A percentile compares a stretch with the other conserved stretches of the same genome.
Conservation (phyloP, 495 filamentous ascomycete genomes). For the Annulohypoxylon moriforme region DNA sequence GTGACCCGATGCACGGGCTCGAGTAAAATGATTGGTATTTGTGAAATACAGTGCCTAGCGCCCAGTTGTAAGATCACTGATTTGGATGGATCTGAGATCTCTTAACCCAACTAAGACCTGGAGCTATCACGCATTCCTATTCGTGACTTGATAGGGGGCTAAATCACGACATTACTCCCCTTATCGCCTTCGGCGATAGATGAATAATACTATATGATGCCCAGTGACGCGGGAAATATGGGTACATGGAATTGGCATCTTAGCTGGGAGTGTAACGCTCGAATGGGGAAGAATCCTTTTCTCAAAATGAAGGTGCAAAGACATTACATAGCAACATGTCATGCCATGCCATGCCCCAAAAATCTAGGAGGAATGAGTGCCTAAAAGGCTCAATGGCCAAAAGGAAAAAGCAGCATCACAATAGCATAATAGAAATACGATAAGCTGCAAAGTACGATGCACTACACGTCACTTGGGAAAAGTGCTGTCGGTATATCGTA, state of each 20-base stretch:
- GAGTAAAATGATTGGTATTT: slow-evolving; percentile 41
- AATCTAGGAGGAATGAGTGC: background rate
- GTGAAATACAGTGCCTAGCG: slow-evolving; percentile 30
- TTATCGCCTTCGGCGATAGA: slow-evolving; percentile 4
- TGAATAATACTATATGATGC: background rate
- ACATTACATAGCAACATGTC: background rate
- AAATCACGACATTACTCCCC: slow-evolving; percentile 16
- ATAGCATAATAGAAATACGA: slow-evolving; percentile 7
- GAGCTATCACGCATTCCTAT: slow-evolving; percentile 20
- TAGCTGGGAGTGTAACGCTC: background rate
- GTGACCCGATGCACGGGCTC: slow-evolving; percentile 38
- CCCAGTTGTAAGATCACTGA: slow-evolving; percentile 34
- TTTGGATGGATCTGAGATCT: slow-evolving; percentile 44
- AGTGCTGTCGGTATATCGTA: slow-evolving; percentile 1
- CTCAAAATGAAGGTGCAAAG: background rate
- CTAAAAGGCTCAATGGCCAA: slow-evolving; percentile 20
- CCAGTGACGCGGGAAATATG: background rate
- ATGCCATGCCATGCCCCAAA: background rate
- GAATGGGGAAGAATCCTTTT: background rate
- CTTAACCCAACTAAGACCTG: slow-evolving; percentile 23
- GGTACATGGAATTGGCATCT: background rate
- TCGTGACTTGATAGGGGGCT: slow-evolving; percentile 30
- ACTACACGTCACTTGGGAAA: background rate
- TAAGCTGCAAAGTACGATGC: slow-evolving; percentile 6
- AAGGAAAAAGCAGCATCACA: background rate